Evolutionary conservation across 139 green algal species (phyloP).

Genomic region (Chlorella sp.): DNA sequence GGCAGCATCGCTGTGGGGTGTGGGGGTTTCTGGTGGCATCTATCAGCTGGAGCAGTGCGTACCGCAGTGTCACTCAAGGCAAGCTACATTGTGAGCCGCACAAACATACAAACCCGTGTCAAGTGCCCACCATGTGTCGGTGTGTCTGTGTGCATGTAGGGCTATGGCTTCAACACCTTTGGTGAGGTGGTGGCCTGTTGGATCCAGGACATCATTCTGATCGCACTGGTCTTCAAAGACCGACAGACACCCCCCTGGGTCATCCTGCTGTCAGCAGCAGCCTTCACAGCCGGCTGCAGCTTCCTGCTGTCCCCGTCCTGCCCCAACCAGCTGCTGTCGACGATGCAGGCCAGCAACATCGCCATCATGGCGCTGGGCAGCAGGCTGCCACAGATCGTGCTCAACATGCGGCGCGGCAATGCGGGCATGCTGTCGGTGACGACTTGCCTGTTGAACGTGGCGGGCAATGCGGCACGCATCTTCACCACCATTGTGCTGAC

Average conservation of each 20-base stretch:
- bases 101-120: too few relatives aligned
- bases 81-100: too few relatives aligned
- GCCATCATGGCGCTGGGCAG: constrained; percentile 37
- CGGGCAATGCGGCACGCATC: constrained; percentile 53
- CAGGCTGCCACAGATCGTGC: constrained; percentile 65
- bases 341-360: constrained; percentile 53
- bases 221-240: constrained; percentile 47
- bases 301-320: constrained; percentile 36
- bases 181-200: constrained; percentile 58
- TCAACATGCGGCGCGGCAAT: constrained; percentile 67
- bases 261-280: not conserved
- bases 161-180: constrained; percentile 60
- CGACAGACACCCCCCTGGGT: not conserved
- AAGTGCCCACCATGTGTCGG: too few relatives aligned
- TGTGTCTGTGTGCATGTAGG: too few relatives aligned
- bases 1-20: too few relatives aligned
- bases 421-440: constrained; percentile 60
- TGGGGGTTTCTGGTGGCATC: too few relatives aligned
- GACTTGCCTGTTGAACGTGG: constrained; percentile 60
- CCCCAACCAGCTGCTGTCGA: constrained; percentile 5
- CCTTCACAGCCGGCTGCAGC: constrained; percentile 8
- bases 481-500: constrained; percentile 73
- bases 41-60: too few relatives aligned
- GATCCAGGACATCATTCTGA: constrained; percentile 56
- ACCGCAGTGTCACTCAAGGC: too few relatives aligned